Evolutionary conservation across 2,329 filamentous ascomycete genomes (phyloP).

Genomic region (Tolypocladium capitatum): DNA sequence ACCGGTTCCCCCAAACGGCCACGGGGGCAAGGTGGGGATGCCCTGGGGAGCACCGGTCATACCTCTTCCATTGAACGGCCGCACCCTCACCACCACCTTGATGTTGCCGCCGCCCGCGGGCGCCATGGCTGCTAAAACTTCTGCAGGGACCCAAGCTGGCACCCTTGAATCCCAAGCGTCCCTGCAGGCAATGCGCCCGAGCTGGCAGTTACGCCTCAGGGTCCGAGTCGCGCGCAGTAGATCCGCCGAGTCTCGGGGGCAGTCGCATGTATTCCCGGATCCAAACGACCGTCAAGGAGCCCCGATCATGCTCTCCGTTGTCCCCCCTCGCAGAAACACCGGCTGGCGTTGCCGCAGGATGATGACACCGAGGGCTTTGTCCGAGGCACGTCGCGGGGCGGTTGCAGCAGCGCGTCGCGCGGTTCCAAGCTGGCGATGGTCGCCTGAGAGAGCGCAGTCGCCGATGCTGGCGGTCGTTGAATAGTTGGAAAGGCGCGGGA

Average conservation of each 20-base stretch:
- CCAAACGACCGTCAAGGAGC: constrained; percentile 4
- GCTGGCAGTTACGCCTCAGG: constrained; percentile 2
- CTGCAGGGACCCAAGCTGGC: constrained; percentile 22
- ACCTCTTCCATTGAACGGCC: constrained; percentile 95
- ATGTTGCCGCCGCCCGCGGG: constrained; percentile 80
- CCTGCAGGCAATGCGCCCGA: constrained; percentile 14
- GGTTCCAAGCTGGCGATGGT: neutral
- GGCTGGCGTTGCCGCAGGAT: constrained; percentile 1
- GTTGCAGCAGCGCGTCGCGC: neutral
- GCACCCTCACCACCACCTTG: constrained; percentile 95
- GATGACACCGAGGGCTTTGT: constrained; percentile 2
- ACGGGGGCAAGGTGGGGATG: neutral
- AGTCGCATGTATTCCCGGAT: constrained; percentile 1
- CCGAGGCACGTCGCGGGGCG: neutral
- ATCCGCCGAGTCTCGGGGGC: neutral
- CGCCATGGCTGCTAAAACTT: constrained; percentile 20
- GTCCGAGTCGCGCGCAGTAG: neutral
- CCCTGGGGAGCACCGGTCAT: constrained; percentile 7
- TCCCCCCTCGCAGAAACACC: neutral
- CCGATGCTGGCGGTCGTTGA: neutral
- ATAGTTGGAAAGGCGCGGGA: constrained; percentile 1
- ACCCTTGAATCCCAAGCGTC: constrained; percentile 15
- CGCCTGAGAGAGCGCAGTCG: neutral
- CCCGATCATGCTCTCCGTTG: constrained; percentile 6
- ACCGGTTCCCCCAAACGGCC: neutral